Evolutionary conservation across 2,329 filamentous ascomycete species (phyloP).

Genomic region (Pseudogymnoascus sp.): DNA sequence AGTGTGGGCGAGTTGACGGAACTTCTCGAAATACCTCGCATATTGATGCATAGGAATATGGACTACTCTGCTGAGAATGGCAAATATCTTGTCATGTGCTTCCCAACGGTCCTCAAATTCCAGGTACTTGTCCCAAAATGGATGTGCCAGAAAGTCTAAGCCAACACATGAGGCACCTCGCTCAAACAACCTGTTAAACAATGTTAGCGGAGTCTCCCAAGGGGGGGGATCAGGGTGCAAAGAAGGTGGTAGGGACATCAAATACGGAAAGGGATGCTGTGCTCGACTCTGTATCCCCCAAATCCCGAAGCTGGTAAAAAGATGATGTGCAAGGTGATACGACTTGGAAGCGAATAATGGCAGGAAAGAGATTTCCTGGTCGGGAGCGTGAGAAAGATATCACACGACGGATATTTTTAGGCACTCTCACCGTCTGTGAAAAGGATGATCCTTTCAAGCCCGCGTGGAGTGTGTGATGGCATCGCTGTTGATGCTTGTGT

Average conservation of each 20-base stretch:
- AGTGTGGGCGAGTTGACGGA: conserved; percentile 65
- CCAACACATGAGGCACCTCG: conserved; percentile 77
- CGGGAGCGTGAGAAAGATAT: conserved; percentile 56
- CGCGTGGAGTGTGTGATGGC: conserved; percentile 20
- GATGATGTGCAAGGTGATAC: conserved; percentile 28
- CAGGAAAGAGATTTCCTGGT: conserved; percentile 48
- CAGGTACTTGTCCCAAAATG: conserved; percentile 98
- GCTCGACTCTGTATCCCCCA: conserved; percentile 41
- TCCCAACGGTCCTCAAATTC: conserved; percentile 93
- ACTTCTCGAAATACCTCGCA: conserved; percentile 86
- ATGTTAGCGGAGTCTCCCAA: conserved; percentile 9
- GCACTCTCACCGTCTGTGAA: conserved; percentile 62
- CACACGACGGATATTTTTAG: conserved; percentile 49
- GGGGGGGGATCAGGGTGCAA: conserved; percentile 18
- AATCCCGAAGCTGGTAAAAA: conserved; percentile 35
- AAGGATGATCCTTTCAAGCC: conserved; percentile 31
- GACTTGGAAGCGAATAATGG: conserved; percentile 36
- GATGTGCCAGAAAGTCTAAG: conserved; percentile 86
- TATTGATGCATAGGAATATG: conserved; percentile 94
- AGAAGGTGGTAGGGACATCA: conserved; percentile 41
- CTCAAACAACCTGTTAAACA: conserved; percentile 68
- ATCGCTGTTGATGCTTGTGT: conserved; percentile 38
- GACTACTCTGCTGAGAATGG: conserved; percentile 72
- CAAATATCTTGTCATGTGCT: conserved; percentile 74
- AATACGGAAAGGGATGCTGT: conserved; percentile 52